Conservation (phyloP, 257 asterid genomes). For the Ilex asprella region DNA sequence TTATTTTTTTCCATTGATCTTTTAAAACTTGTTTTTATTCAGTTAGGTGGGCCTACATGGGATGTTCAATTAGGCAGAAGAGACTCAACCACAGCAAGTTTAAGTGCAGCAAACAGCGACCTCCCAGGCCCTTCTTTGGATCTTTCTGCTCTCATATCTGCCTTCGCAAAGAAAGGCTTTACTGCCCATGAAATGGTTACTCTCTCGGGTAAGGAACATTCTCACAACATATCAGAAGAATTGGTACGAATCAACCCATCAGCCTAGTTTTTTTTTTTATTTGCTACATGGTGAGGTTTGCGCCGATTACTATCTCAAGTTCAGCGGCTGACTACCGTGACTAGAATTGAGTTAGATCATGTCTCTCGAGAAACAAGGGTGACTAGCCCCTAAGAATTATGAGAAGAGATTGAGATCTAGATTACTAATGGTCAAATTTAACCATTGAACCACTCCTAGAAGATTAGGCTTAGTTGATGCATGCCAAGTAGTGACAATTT, state of each 20-base stretch:
- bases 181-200: constrained; percentile 49
- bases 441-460: no score
- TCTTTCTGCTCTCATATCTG: constrained; percentile 31
- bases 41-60: constrained; percentile 68
- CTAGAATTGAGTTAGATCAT: no score
- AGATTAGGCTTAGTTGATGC: no score
- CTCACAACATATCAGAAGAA: not conserved
- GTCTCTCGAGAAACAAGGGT: no score
- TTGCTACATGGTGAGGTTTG: no score
- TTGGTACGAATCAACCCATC: not conserved
- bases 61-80: constrained; percentile 47
- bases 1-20: not conserved
- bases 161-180: constrained; percentile 57
- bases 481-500: no score
- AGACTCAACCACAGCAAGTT: constrained; percentile 57
- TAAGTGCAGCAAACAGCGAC: constrained; percentile 37
- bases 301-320: no score
- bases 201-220: constrained; percentile 36
- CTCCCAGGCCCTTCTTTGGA: constrained; percentile 51
- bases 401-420: no score
- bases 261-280: not conserved
- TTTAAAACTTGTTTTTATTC: not conserved
- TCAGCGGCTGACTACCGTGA: no score
- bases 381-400: no score
- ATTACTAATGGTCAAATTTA: no score